phyloP scores from a whole-genome alignment of 2,329 filamentous ascomycete genomes.

The Sporothrix curviconia region DNA sequence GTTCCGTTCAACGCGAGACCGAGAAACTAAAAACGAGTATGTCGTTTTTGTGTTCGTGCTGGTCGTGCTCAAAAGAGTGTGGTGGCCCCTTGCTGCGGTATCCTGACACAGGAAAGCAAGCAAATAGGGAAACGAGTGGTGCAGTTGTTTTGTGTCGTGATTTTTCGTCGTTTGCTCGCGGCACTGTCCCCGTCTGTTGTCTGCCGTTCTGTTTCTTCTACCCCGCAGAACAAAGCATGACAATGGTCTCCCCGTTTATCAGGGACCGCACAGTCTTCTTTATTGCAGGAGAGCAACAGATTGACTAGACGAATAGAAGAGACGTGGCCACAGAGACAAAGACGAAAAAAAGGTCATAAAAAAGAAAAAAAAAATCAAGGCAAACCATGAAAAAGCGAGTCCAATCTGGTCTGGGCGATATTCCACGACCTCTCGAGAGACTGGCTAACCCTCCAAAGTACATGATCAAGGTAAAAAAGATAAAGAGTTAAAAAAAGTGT shows the following conservation, averaged over 20 bases:
- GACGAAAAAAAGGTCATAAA: conserved; percentile 18
- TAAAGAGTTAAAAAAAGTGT: conserved; percentile 1
- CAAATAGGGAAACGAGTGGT: no score
- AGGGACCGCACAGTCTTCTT: conserved; percentile 7
- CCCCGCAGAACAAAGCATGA: no score
- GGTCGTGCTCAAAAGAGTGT: not conserved
- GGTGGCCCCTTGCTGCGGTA: not conserved
- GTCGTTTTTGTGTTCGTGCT: not conserved
- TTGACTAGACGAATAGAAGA: not conserved
- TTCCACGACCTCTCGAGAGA: conserved; percentile 17
- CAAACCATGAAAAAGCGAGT: conserved; percentile 16
- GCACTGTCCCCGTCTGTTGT: not conserved
- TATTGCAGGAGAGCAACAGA: conserved; percentile 15
- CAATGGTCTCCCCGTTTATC: conserved; percentile 17
- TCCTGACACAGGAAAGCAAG: no score
- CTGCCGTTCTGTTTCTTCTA: not conserved
- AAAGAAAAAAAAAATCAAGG: conserved; percentile 19
- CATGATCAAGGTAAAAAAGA: conserved; percentile 18
- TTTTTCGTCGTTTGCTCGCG: not conserved
- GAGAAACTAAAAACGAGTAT: not conserved
- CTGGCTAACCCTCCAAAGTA: conserved; percentile 12
- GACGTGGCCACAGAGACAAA: conserved; percentile 9
- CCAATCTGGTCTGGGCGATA: conserved; percentile 13
- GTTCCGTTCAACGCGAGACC: not conserved
- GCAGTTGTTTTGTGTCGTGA: not conserved